A percentile compares a stretch with the other conserved stretches of the same genome.
phyloP scores from a whole-genome alignment of 345 rosid species.

The Eucalyptus camaldulensis region DNA sequence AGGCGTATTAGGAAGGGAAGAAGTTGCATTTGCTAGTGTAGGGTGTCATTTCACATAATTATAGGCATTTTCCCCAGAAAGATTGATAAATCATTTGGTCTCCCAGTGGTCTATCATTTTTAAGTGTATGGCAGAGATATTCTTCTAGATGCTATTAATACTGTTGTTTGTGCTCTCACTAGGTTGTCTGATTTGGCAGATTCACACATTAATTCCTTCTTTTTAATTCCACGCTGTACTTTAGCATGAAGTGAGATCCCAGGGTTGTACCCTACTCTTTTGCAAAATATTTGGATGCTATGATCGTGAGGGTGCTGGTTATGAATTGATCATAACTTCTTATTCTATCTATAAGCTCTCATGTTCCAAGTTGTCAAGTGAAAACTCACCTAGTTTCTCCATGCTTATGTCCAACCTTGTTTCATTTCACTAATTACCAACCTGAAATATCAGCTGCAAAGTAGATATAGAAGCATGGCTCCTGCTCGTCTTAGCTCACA shows the following conservation, averaged over 20 bases:
- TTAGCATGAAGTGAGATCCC: background rate
- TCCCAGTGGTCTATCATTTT: background rate
- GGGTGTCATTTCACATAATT: background rate
- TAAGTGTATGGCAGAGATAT: background rate
- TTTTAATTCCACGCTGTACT: background rate
- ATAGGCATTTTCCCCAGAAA: background rate
- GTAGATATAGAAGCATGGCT: background rate
- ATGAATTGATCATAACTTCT: background rate
- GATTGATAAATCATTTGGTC: background rate
- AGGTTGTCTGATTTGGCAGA: background rate
- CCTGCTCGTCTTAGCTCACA: background rate
- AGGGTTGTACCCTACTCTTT: background rate
- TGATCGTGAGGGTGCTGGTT: background rate
- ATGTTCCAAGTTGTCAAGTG: background rate
- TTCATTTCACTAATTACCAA: background rate
- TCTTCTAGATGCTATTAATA: background rate
- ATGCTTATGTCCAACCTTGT: background rate
- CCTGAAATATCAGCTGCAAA: background rate
- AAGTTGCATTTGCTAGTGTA: background rate
- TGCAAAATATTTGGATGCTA: background rate
- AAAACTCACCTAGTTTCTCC: background rate
- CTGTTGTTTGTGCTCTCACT: background rate
- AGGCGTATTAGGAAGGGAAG: background rate
- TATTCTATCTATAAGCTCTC: background rate
- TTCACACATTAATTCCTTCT: background rate